Evolutionary conservation across 2,329 filamentous ascomycete species (phyloP).

Genomic region (Arthroderma uncinatum): DNA sequence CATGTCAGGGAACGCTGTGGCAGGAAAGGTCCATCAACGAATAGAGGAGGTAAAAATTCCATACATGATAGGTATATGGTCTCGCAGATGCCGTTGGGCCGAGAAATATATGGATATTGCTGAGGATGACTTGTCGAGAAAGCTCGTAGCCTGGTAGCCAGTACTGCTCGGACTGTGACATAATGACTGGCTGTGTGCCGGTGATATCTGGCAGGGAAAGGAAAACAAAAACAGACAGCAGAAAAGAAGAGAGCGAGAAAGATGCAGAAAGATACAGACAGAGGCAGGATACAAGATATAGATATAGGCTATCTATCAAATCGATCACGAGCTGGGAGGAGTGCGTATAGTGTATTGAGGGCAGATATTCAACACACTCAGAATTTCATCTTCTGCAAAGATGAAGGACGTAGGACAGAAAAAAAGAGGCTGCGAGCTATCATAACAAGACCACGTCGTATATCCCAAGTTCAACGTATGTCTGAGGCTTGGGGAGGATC

Average conservation of each 20-base stretch:
- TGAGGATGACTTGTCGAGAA: constrained; percentile 40
- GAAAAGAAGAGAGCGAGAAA: constrained; percentile 7
- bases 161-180: constrained; percentile 35
- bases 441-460: not conserved
- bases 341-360: constrained; percentile 1
- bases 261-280: constrained; percentile 2
- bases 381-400: not conserved
- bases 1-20: not conserved
- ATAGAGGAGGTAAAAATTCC: not conserved
- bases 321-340: not conserved
- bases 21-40: constrained; percentile 3
- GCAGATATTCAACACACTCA: constrained; percentile 6
- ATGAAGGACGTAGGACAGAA: not conserved
- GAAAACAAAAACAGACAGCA: not conserved
- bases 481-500: too few relatives aligned
- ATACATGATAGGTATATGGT: constrained; percentile 40
- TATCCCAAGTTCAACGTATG: too few relatives aligned
- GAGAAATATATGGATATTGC: constrained; percentile 40
- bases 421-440: not conserved
- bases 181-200: constrained; percentile 12
- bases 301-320: constrained; percentile 6
- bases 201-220: not conserved
- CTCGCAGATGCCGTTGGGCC: constrained; percentile 38
- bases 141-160: constrained; percentile 40
- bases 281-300: constrained; percentile 2